Evolutionary conservation across 2,329 filamentous ascomycete genomes (phyloP).

Genomic region (Aspergillus uvarum): DNA sequence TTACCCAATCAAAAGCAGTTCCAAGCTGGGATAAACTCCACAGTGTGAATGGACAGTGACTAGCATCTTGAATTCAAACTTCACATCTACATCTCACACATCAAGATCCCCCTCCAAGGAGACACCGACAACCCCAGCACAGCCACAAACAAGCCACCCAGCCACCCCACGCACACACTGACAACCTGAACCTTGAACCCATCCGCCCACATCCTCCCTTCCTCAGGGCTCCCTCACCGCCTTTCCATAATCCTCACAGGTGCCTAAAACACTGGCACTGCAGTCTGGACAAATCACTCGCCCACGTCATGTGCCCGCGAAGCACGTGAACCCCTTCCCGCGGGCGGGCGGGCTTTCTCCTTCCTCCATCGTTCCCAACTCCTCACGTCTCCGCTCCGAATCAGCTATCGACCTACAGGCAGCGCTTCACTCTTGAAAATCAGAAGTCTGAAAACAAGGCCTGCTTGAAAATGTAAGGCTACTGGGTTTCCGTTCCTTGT

Average conservation of each 20-base stretch:
- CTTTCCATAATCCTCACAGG: neutral
- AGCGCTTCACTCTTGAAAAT: neutral
- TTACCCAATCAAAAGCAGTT: no score
- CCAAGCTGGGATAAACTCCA: no score
- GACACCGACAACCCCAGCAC: no score
- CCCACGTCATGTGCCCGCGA: slow-evolving; percentile 15
- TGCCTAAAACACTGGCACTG: no score
- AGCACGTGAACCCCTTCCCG: slow-evolving; percentile 10
- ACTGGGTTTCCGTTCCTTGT: no score
- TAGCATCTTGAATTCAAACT: no score
- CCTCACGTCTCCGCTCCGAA: neutral
- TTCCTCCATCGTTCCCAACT: neutral
- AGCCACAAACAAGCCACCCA: neutral
- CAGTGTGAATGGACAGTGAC: no score
- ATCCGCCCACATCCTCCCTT: neutral
- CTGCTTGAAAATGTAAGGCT: no score
- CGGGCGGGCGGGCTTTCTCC: neutral
- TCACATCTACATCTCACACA: no score
- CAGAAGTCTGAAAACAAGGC: no score
- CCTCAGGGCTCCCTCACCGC: slow-evolving; percentile 10
- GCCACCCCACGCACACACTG: slow-evolving; percentile 4
- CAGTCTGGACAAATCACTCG: neutral
- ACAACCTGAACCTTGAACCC: neutral
- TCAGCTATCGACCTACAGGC: neutral
- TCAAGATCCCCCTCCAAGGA: no score